These are phyloP conservation scores for Triticum monococcum DNA, from an alignment of 176 grass and related monocot genomes.

Conservation along the genomic window DNA sequence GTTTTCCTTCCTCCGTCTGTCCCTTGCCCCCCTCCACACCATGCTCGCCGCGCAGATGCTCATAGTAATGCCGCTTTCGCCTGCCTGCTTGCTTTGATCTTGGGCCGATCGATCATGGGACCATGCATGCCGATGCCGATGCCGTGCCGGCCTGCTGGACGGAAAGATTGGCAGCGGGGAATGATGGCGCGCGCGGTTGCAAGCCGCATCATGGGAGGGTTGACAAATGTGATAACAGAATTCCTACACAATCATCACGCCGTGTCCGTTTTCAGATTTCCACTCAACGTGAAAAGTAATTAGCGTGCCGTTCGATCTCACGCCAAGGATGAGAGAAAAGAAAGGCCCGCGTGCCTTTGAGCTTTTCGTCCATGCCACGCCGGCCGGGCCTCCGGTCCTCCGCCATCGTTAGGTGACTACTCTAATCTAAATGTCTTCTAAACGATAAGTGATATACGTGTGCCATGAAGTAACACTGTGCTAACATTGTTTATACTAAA, in stretches of 20 bases:
- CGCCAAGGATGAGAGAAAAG: not conserved
- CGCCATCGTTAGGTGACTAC: too few relatives aligned
- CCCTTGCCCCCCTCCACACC: not conserved
- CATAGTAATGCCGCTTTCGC: too few relatives aligned
- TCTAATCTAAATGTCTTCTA: too few relatives aligned
- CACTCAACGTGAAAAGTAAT: not conserved
- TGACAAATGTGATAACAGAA: slow-evolving; percentile 26
- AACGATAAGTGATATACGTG: too few relatives aligned
- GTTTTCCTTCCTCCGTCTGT: not conserved
- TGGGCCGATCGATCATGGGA: not conserved
- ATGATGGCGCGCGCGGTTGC: slow-evolving; percentile 5
- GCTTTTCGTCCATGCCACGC: not conserved
- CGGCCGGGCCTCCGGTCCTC: too few relatives aligned
- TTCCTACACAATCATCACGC: slow-evolving; percentile 24
- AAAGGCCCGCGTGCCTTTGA: not conserved
- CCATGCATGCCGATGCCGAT: not conserved
- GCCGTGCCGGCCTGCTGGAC: slow-evolving; percentile 26
- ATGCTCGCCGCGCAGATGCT: not conserved
- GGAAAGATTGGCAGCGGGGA: slow-evolving; percentile 18
- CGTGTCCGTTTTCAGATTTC: not conserved
- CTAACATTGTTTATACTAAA: too few relatives aligned
- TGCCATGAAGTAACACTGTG: too few relatives aligned
- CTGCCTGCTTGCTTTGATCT: too few relatives aligned
- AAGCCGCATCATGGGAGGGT: slow-evolving; percentile 12
- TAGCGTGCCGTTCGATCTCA: not conserved